A percentile compares a stretch with the other conserved stretches of the same genome.
Evolutionary conservation across 805 yeast genomes (phyloP).

Genomic region (Ascoidea rubescens): DNA sequence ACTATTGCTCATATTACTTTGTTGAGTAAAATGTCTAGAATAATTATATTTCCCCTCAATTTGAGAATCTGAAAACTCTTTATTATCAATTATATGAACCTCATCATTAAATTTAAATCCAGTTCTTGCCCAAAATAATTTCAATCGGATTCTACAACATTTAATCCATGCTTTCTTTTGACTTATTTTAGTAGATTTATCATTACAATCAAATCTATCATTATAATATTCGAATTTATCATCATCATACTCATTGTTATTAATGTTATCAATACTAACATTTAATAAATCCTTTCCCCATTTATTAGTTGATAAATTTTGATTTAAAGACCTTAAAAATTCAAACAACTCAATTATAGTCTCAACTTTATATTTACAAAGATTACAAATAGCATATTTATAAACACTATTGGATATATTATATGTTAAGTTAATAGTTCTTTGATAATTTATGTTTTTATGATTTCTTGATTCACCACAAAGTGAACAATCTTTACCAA

Average conservation of each 20-base stretch:
- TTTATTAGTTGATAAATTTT: constrained; percentile 23
- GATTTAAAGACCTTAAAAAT: constrained; percentile 48
- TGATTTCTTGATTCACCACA: constrained; percentile 74
- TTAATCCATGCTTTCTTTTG: constrained; percentile 49
- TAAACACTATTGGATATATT: constrained; percentile 12
- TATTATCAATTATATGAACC: constrained; percentile 18
- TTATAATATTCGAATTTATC: no score
- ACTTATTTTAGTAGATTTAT: constrained; percentile 11
- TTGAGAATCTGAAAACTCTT: constrained; percentile 8
- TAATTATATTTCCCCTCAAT: no score
- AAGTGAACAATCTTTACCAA: constrained; percentile 60
- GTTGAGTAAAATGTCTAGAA: not conserved
- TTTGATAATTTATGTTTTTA: constrained; percentile 1
- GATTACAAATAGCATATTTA: constrained; percentile 63
- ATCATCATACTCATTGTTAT: constrained; percentile 16
- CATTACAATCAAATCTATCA: no score
- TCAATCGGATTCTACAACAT: constrained; percentile 46
- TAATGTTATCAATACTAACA: constrained; percentile 28
- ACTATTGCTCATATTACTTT: not conserved
- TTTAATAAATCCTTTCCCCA: constrained; percentile 29
- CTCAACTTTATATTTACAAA: constrained; percentile 67
- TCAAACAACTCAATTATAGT: constrained; percentile 75
- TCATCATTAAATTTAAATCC: constrained; percentile 58
- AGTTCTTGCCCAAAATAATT: constrained; percentile 70
- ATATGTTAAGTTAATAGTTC: not conserved